Evolutionary conservation across 805 yeast species (phyloP), one percentile per base, ranked within the genome.

Genomic region (Dipodascus albidus): DNA sequence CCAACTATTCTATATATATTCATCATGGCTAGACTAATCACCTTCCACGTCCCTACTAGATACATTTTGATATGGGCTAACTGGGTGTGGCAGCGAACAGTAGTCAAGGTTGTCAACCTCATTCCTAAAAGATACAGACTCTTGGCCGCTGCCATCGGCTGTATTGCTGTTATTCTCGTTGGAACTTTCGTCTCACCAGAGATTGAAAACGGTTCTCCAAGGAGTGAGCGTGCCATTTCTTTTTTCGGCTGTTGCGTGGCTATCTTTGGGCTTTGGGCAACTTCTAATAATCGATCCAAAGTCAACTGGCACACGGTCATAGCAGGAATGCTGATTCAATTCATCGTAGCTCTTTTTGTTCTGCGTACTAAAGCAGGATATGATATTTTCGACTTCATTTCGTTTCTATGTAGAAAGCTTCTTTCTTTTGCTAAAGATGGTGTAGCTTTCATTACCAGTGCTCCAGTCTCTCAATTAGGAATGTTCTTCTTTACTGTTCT

Each of bases 261-360:
- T 19, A 58, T 79, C 47, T 59, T 64, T 31, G 68, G 69, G 0
- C 70, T 81, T 52, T 79, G 64, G 55, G 51, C 67, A 41, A 72
- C 82, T 35, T 76, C 82, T 11, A 68, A 68, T 38, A 70, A 77
- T 63, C 68, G 79, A 58, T 52, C 62, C 23, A 69, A 66, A 52
- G 70, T 81, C 58, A 70, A 73, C 53, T 81, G 84, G 83, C 74
- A 77, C 58, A 78, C 83, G 2, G 83, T 81, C 23, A 75, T 78
- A 56, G 75, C 78, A 31, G 85, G 84, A 44, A 70, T 77, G 69
- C 73, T 81, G 63, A 74, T 78, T 71, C 85, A 81, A 64, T 81
- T 69, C 61, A 74, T 79, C 54, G 64, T 81, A 55, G 83, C 84
- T 3, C 69, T 81, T 47, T 81, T 81, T 58, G 85, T 81, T 11